Percentiles rank a stretch among this genome's conserved stretches.
phyloP scores from a whole-genome alignment of 257 asterid genomes.

The Ocimum tenuiflorum region DNA sequence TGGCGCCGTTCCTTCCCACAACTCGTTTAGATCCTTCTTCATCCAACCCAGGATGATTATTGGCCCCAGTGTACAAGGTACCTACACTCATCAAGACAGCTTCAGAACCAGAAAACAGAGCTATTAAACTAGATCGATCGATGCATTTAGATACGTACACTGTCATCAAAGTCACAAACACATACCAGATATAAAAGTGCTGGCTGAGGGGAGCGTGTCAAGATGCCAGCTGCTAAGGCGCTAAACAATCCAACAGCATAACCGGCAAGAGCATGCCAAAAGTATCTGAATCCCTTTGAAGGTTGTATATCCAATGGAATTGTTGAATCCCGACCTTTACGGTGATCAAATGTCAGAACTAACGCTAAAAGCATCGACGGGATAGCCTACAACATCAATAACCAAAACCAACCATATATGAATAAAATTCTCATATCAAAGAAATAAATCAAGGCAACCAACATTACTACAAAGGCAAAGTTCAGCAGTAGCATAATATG shows the following conservation, averaged over 20 bases:
- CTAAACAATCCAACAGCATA: constrained; percentile 73
- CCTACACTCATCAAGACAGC: constrained; percentile 36
- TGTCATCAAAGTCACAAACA: no score
- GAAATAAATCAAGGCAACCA: background rate
- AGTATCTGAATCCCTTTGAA: constrained; percentile 55
- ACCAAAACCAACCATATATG: background rate
- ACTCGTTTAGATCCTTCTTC: constrained; percentile 67
- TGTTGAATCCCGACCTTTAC: constrained; percentile 45
- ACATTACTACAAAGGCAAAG: background rate
- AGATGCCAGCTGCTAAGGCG: constrained; percentile 88
- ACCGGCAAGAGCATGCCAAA: constrained; percentile 70
- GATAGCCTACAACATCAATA: constrained; percentile 64
- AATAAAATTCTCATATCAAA: background rate
- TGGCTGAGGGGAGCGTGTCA: constrained; percentile 90
- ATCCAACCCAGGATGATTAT: constrained; percentile 65
- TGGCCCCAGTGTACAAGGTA: constrained; percentile 89
- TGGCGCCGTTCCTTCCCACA: constrained; percentile 72
- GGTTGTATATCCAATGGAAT: constrained; percentile 35
- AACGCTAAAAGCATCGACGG: constrained; percentile 96
- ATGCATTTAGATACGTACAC: background rate
- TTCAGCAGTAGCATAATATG: background rate
- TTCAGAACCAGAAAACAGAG: background rate
- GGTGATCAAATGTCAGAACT: constrained; percentile 82
- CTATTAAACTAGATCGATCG: no score
- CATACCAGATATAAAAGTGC: constrained; percentile 87